Conservation (phyloP, 2,329 filamentous ascomycete genomes). For the Trichoderma endophyticum region DNA sequence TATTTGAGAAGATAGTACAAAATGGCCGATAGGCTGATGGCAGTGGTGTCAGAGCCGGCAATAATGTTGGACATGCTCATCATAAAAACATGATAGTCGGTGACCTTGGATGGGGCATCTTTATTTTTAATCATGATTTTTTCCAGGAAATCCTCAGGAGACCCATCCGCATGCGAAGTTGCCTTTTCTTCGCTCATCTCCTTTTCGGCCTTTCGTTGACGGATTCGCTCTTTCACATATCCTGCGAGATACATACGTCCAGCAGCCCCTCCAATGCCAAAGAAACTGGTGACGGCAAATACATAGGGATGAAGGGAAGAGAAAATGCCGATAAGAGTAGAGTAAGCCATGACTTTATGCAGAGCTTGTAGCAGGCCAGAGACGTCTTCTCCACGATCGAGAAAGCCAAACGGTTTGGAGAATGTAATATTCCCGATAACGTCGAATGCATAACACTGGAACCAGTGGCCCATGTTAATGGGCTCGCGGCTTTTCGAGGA, state of each 20-base stretch:
- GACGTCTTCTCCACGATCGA: slow-evolving; percentile 45
- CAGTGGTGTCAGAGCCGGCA: slow-evolving; percentile 45
- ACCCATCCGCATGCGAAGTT: background rate
- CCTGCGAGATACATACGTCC: slow-evolving; percentile 29
- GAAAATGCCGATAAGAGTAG: slow-evolving; percentile 26
- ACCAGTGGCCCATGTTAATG: slow-evolving; percentile 42
- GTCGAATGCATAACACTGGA: slow-evolving; percentile 49
- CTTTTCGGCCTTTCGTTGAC: slow-evolving; percentile 21
- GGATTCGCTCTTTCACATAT: slow-evolving; percentile 32
- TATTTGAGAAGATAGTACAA: slow-evolving; percentile 43
- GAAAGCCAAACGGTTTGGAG: slow-evolving; percentile 40
- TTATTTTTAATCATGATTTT: slow-evolving; percentile 18
- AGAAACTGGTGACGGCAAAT: slow-evolving; percentile 21
- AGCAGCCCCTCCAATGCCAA: slow-evolving; percentile 22
- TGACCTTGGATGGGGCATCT: slow-evolving; percentile 15
- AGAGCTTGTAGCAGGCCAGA: slow-evolving; percentile 36
- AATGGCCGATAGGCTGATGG: slow-evolving; percentile 43
- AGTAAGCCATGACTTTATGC: slow-evolving; percentile 25
- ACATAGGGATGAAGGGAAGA: slow-evolving; percentile 22
- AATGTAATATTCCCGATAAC: slow-evolving; percentile 50
- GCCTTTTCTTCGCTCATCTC: slow-evolving; percentile 11
- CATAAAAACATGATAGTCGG: slow-evolving; percentile 19
- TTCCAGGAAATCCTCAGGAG: slow-evolving; percentile 20
- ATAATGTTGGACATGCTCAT: slow-evolving; percentile 33
- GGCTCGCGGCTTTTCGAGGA: slow-evolving; percentile 25